A percentile compares a stretch with the other conserved stretches of the same genome.
phyloP scores from a whole-genome alignment of 371 early-diverging fungal species.

The Mucor racemosus region DNA sequence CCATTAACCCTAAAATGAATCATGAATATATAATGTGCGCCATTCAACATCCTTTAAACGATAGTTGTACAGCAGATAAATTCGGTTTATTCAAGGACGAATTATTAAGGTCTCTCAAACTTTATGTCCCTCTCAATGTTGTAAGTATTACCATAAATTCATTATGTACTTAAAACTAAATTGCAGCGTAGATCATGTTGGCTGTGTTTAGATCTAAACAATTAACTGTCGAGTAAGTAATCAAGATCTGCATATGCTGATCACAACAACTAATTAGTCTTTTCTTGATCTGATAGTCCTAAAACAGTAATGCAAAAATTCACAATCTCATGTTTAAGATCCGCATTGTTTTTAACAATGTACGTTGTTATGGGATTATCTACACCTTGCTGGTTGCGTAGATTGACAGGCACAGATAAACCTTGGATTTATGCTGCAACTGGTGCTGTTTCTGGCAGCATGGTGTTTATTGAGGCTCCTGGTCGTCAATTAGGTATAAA shows the following conservation, averaged over 20 bases:
- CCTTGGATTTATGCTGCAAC: conserved; percentile 60
- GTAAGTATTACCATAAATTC: conserved; percentile 39
- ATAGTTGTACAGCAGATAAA: conserved; percentile 55
- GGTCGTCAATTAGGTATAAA: conserved; percentile 68
- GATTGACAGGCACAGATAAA: conserved; percentile 59
- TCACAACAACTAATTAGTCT: background rate
- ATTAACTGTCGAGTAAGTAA: conserved; percentile 50
- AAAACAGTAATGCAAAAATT: conserved; percentile 42
- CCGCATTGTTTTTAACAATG: conserved; percentile 72
- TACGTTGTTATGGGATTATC: conserved; percentile 70
- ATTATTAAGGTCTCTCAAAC: conserved; percentile 59
- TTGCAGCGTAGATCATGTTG: conserved; percentile 54
- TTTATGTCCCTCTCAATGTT: conserved; percentile 76
- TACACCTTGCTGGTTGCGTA: conserved; percentile 70
- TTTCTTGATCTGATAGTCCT: conserved; percentile 31
- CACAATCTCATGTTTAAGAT: conserved; percentile 65
- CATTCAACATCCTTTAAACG: conserved; percentile 72
- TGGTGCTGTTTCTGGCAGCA: conserved; percentile 72
- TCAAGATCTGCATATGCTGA: background rate
- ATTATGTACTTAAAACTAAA: background rate
- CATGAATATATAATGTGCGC: conserved; percentile 77
- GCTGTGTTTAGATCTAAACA: conserved; percentile 55
- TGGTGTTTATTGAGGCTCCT: conserved; percentile 75
- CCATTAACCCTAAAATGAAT: conserved; percentile 50
- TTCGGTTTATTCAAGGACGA: conserved; percentile 49